These are phyloP conservation scores for Mycena albidolilacea DNA, from an alignment of 768 basidiomycete species.

Conservation along the genomic window DNA sequence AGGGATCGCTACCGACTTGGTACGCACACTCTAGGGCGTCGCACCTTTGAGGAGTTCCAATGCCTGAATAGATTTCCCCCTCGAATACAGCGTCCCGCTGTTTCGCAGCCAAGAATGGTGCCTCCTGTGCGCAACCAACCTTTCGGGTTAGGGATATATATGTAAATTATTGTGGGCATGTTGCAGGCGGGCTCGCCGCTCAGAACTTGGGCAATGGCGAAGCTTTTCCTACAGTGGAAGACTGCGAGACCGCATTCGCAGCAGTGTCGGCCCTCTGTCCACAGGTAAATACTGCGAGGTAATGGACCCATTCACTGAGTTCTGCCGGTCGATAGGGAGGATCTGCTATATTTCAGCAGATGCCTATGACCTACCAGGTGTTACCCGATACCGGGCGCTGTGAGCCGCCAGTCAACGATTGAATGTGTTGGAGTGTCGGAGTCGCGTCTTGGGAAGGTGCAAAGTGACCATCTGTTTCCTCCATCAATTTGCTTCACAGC, in stretches of 20 bases:
- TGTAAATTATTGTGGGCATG: not conserved
- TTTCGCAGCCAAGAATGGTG: not conserved
- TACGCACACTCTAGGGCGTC: not conserved
- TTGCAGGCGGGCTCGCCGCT: not conserved
- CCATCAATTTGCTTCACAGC: not conserved
- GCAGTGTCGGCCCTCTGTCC: not conserved
- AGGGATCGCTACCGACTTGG: not conserved
- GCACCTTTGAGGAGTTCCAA: not conserved
- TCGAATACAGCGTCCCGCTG: not conserved
- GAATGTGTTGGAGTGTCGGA: not conserved
- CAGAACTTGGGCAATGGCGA: not conserved
- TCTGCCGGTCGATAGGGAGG: not conserved
- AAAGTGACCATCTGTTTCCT: not conserved
- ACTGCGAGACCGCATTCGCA: constrained; percentile 1
- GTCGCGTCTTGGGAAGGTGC: not conserved
- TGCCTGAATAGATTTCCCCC: not conserved
- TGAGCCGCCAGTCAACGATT: not conserved
- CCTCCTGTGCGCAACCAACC: not conserved
- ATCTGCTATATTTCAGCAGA: not conserved
- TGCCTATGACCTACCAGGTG: not conserved
- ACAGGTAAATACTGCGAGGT: not conserved
- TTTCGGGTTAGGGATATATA: not conserved
- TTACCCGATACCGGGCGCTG: not conserved
- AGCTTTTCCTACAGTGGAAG: not conserved
- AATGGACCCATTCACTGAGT: not conserved